These are phyloP conservation scores for Leishmania arabica DNA, from an alignment of 208 protist genomes.

Conservation along the genomic window DNA sequence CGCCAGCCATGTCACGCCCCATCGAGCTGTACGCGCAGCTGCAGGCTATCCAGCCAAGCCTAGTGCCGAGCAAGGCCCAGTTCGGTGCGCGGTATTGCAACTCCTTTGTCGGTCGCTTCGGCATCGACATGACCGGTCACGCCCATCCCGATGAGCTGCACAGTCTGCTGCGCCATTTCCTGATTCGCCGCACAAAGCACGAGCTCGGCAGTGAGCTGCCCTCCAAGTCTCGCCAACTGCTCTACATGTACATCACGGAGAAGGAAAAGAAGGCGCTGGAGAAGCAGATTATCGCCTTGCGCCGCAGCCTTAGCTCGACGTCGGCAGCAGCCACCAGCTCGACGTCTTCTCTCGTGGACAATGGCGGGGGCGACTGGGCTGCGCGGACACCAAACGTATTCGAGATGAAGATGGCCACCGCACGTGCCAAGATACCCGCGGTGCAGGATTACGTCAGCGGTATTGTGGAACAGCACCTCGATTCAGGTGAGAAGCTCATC, in stretches of 20 bases:
- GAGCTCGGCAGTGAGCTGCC: constrained; percentile 90
- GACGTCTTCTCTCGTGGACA: neutral
- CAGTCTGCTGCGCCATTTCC: constrained; percentile 82
- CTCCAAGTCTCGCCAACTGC: constrained; percentile 83
- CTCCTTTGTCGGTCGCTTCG: constrained; percentile 73
- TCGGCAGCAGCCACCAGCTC: neutral
- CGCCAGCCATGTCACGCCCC: constrained; percentile 92
- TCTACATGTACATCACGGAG: constrained; percentile 87
- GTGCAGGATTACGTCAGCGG: constrained; percentile 89
- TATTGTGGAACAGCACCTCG: constrained; percentile 76
- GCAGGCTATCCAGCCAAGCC: constrained; percentile 62
- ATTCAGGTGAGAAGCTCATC: constrained; percentile 89
- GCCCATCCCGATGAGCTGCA: constrained; percentile 93
- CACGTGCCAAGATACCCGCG: constrained; percentile 85
- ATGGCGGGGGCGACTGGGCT: constrained; percentile 11
- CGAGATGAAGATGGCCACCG: constrained; percentile 86
- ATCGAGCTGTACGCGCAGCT: constrained; percentile 96
- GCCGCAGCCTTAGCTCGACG: constrained; percentile 26
- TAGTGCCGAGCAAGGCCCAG: constrained; percentile 66
- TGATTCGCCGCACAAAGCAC: constrained; percentile 95
- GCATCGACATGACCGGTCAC: constrained; percentile 75
- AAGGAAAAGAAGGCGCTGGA: constrained; percentile 85
- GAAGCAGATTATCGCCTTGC: constrained; percentile 70
- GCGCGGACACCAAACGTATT: constrained; percentile 63
- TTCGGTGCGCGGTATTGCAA: constrained; percentile 96